Conservation (phyloP, 2,329 filamentous ascomycete species). For the Cladobotryum protrusum region DNA sequence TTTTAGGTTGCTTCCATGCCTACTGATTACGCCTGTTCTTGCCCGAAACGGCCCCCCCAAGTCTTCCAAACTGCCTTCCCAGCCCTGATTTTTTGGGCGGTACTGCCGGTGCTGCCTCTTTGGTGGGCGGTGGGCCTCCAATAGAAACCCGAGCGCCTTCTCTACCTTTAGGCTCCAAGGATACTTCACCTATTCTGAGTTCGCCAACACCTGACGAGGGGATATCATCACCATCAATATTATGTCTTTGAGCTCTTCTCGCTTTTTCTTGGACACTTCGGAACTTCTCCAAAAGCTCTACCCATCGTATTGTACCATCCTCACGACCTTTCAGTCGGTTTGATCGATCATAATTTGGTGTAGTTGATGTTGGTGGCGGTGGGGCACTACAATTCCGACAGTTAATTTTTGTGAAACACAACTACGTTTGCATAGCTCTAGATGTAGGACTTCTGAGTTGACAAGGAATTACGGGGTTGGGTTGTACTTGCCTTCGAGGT, state of each 20-base stretch:
- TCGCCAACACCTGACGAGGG: constrained; percentile 39
- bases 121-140: constrained; percentile 36
- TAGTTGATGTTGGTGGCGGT: constrained; percentile 40
- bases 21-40: constrained; percentile 46
- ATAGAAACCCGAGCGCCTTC: constrained; percentile 29
- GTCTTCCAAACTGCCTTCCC: constrained; percentile 61
- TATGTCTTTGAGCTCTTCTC: constrained; percentile 59
- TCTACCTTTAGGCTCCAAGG: constrained; percentile 35
- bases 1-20: not conserved
- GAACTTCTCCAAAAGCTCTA: constrained; percentile 91
- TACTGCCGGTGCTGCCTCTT: constrained; percentile 43
- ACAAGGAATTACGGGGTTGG: not conserved
- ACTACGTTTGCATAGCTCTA: no score
- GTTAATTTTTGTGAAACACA: not conserved
- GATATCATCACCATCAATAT: constrained; percentile 45
- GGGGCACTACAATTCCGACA: constrained; percentile 23
- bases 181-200: constrained; percentile 35
- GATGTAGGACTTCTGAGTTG: not conserved
- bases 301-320: constrained; percentile 82
- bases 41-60: constrained; percentile 65
- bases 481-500: constrained; percentile 61
- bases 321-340: constrained; percentile 77
- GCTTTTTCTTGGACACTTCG: constrained; percentile 83
- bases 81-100: constrained; percentile 56
- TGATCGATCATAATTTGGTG: constrained; percentile 60